phyloP scores from a whole-genome alignment of 1,284 basidiomycete genomes.

The Thelephora terrestris region DNA sequence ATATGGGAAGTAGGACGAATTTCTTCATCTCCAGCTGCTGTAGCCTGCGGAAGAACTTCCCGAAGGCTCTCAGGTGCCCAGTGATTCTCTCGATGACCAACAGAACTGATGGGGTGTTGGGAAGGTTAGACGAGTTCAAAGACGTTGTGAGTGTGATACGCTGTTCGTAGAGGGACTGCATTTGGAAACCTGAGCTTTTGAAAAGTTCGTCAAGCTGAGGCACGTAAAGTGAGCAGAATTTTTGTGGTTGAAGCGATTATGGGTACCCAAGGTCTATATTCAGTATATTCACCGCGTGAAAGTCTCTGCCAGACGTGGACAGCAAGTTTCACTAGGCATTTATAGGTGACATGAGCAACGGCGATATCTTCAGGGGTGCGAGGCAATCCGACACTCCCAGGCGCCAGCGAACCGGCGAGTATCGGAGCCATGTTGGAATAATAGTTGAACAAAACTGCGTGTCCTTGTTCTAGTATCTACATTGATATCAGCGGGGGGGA shows the following conservation, averaged over 20 bases:
- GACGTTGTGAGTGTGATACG: slow-evolving; percentile 27
- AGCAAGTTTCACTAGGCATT: slow-evolving; percentile 55
- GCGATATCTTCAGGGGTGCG: slow-evolving; percentile 41
- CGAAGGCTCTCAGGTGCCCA: slow-evolving; percentile 57
- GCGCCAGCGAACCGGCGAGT: slow-evolving; percentile 27
- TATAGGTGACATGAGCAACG: slow-evolving; percentile 59
- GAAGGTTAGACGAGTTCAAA: slow-evolving; percentile 21
- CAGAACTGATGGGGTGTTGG: slow-evolving; percentile 19
- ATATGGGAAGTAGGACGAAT: slow-evolving; percentile 55
- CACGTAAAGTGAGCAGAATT: slow-evolving; percentile 4
- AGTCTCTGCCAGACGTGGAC: slow-evolving; percentile 61
- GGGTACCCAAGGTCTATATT: slow-evolving; percentile 47
- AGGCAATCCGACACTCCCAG: slow-evolving; percentile 26
- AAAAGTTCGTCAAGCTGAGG: slow-evolving; percentile 51
- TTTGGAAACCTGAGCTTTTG: slow-evolving; percentile 41
- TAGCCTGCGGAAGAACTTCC: slow-evolving; percentile 67
- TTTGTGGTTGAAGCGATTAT: neutral
- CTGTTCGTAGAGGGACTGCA: slow-evolving; percentile 42
- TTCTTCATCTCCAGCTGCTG: slow-evolving; percentile 49
- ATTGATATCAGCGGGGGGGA: slow-evolving; percentile 1
- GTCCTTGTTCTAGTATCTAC: slow-evolving; percentile 50
- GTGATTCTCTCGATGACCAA: slow-evolving; percentile 47
- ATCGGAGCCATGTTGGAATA: slow-evolving; percentile 44
- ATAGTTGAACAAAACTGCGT: slow-evolving; percentile 41
- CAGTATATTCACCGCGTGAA: slow-evolving; percentile 28